Conservation (phyloP, 2,329 filamentous ascomycete genomes). For the Colletotrichum sp. region DNA sequence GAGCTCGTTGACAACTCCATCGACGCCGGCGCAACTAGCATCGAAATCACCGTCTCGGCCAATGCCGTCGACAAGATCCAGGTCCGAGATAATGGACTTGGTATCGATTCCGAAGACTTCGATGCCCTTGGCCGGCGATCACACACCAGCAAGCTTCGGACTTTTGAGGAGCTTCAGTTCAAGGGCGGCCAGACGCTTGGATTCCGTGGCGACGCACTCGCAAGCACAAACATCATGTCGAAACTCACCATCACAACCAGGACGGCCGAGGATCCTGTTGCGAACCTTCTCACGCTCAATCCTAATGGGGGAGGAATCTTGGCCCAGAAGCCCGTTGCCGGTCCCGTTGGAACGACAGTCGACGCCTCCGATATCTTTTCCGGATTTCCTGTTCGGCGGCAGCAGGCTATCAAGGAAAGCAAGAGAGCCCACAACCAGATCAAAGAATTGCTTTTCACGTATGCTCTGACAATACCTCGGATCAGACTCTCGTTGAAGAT, state of each 20-base stretch:
- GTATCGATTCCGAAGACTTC: conserved; percentile 69
- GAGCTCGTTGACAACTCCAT: conserved; percentile 81
- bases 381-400: conserved; percentile 66
- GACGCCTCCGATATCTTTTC: conserved; percentile 64
- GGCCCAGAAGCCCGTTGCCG: conserved; percentile 43
- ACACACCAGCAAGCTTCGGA: conserved; percentile 75
- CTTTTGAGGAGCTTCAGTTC: conserved; percentile 64
- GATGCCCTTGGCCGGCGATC: conserved; percentile 66
- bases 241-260: conserved; percentile 68
- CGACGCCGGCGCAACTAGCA: conserved; percentile 70
- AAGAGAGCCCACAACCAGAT: conserved; percentile 61
- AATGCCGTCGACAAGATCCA: conserved; percentile 74
- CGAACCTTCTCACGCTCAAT: conserved; percentile 50
- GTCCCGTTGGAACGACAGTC: conserved; percentile 73
- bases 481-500: conserved; percentile 67
- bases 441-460: conserved; percentile 64
- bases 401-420: conserved; percentile 61
- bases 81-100: conserved; percentile 76
- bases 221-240: conserved; percentile 66
- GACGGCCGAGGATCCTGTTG: conserved; percentile 64
- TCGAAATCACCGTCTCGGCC: conserved; percentile 67
- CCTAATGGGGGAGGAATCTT: conserved; percentile 44
- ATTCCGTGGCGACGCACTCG: conserved; percentile 77
- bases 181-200: conserved; percentile 68
- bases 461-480: conserved; percentile 69